phyloP scores from a whole-genome alignment of 2,329 filamentous ascomycete species.

The Microdochium paspali region DNA sequence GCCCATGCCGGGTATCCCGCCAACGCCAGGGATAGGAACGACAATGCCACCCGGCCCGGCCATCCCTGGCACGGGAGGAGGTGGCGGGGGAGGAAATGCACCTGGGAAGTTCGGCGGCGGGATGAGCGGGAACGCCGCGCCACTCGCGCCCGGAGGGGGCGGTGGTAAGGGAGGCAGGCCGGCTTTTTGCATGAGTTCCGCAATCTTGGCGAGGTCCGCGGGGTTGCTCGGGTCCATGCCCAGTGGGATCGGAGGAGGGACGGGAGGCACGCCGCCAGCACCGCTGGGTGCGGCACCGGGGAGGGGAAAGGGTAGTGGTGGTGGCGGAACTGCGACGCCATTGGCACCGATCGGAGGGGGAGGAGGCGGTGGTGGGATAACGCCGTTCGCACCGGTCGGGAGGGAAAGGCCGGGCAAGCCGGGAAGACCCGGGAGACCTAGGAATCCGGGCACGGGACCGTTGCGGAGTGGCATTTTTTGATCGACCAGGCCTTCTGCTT shows the following conservation, averaged over 20 bases:
- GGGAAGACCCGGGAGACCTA: constrained; percentile 51
- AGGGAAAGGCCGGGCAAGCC: constrained; percentile 41
- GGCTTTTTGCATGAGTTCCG: constrained; percentile 57
- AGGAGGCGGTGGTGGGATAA: constrained; percentile 11
- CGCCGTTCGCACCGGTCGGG: constrained; percentile 28
- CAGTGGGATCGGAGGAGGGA: constrained; percentile 35
- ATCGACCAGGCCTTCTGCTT: constrained; percentile 84
- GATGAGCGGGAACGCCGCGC: constrained; percentile 36
- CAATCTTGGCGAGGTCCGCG: constrained; percentile 49
- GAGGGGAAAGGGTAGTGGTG: constrained; percentile 44
- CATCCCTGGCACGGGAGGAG: constrained; percentile 19
- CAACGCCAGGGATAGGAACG: constrained; percentile 12
- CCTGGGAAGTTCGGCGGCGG: constrained; percentile 31
- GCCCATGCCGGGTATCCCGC: constrained; percentile 23
- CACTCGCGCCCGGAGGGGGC: constrained; percentile 22
- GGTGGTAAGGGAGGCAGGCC: constrained; percentile 54
- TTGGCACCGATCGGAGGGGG: too few relatives aligned
- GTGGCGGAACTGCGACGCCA: constrained; percentile 19
- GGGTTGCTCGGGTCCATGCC: constrained; percentile 51
- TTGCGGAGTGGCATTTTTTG: constrained; percentile 66
- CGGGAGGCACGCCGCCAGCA: constrained; percentile 21
- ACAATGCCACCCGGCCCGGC: constrained; percentile 9
- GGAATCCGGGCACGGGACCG: too few relatives aligned
- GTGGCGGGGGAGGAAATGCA: constrained; percentile 21
- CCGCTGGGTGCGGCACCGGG: constrained; percentile 34